Evolutionary conservation across 2,329 filamentous ascomycete genomes (phyloP).

Genomic region (Fusarium hostae): DNA sequence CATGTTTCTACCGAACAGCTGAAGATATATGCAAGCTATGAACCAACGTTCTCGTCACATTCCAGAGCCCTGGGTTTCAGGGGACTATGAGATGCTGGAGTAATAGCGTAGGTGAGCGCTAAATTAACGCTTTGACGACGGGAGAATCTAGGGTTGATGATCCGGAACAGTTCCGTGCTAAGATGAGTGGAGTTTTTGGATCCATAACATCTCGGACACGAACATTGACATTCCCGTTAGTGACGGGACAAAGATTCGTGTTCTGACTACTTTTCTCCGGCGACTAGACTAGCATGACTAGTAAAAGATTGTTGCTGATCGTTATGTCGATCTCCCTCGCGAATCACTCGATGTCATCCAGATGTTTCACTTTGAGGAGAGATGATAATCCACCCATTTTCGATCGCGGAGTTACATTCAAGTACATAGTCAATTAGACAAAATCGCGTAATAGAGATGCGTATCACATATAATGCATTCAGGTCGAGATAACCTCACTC

Average conservation of each 20-base stretch:
- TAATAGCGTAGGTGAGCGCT: not conserved
- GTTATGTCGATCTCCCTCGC: not conserved
- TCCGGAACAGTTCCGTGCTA: slow-evolving; percentile 16
- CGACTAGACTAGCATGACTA: not conserved
- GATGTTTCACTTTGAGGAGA: not conserved
- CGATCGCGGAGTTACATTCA: not conserved
- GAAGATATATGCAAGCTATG: not conserved
- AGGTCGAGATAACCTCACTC: not conserved
- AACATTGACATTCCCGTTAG: slow-evolving; percentile 1
- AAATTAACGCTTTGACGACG: not conserved
- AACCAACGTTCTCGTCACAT: not conserved
- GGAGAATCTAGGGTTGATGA: not conserved
- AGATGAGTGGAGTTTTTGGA: not conserved
- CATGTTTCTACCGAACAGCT: not conserved
- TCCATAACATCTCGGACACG: not conserved
- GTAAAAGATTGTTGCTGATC: not conserved
- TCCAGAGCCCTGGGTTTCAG: not conserved
- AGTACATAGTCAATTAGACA: not conserved
- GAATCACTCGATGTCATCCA: not conserved
- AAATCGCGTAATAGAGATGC: not conserved
- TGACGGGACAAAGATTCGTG: not conserved
- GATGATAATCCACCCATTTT: not conserved
- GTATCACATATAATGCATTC: not conserved
- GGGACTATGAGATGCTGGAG: not conserved
- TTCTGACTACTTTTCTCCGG: not conserved